phyloP scores from a whole-genome alignment of 371 early-diverging fungal species.

The Saksenaea oblongispora region DNA sequence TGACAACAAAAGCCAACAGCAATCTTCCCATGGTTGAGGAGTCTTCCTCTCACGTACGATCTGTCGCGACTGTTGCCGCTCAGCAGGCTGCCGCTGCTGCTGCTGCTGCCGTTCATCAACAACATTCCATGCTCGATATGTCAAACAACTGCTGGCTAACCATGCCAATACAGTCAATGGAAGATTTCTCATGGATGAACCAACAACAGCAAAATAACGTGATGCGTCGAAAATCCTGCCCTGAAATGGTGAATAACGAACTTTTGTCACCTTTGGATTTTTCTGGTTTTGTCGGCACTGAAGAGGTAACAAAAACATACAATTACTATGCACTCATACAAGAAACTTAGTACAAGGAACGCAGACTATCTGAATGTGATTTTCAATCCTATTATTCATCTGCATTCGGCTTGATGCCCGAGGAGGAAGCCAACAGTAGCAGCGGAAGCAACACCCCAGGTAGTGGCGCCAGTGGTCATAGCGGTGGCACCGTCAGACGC shows the following conservation, averaged over 20 bases:
- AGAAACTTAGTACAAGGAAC: slow-evolving; percentile 12
- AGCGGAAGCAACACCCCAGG: not conserved
- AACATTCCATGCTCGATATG: not conserved
- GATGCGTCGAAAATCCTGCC: slow-evolving; percentile 12
- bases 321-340: not conserved
- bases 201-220: not conserved
- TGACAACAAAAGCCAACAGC: slow-evolving; percentile 7
- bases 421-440: not conserved
- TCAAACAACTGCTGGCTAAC: slow-evolving; percentile 12
- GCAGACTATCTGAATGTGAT: slow-evolving; percentile 12
- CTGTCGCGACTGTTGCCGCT: slow-evolving; percentile 32
- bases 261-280: not conserved
- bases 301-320: not conserved
- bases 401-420: not conserved
- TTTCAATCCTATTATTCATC: slow-evolving; percentile 1
- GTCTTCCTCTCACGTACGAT: slow-evolving; percentile 18
- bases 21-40: not conserved
- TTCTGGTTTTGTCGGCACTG: not conserved
- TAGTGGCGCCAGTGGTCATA: not conserved
- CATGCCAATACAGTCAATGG: slow-evolving; percentile 15
- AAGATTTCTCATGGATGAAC: not conserved
- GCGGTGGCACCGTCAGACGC: not conserved
- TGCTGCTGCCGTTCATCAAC: not conserved
- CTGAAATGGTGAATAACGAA: not conserved
- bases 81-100: slow-evolving; percentile 8